Percentiles rank a stretch among this genome's conserved stretches.
Evolutionary conservation across 2,329 filamentous ascomycete species (phyloP).

Genomic region (Grosmannia clavigera): DNA sequence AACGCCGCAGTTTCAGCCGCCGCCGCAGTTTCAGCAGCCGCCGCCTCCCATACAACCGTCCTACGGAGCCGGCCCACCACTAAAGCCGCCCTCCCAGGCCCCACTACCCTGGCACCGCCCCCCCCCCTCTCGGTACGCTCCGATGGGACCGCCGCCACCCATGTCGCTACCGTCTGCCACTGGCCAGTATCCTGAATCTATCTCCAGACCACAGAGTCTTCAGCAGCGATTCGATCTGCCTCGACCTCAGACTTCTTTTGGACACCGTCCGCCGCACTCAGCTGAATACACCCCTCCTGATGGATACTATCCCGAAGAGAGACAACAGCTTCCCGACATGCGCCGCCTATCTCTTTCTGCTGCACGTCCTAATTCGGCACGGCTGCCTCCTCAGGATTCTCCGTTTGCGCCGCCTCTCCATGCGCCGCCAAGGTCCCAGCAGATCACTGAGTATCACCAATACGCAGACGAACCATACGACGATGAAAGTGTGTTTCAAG

Average conservation of each 20-base stretch:
- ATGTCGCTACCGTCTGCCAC: neutral
- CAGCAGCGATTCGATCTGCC: conserved; percentile 13
- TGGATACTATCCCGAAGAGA: conserved; percentile 28
- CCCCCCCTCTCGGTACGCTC: neutral
- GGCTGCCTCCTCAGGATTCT: conserved; percentile 18
- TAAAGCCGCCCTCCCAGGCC: neutral
- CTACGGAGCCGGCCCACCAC: neutral
- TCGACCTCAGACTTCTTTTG: conserved; percentile 27
- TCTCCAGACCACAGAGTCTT: conserved; percentile 6
- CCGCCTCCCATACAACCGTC: neutral
- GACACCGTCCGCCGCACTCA: conserved; percentile 17
- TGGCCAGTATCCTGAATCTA: neutral
- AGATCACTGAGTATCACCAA: conserved; percentile 17
- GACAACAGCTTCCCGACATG: conserved; percentile 14
- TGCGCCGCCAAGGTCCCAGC: conserved; percentile 4
- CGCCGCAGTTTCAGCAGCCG: neutral
- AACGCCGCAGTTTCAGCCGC: neutral
- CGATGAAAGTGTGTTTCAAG: conserved; percentile 23
- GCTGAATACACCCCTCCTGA: conserved; percentile 23
- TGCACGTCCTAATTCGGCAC: conserved; percentile 36
- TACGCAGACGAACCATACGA: conserved; percentile 26
- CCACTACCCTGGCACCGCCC: neutral
- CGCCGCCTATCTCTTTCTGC: conserved; percentile 33
- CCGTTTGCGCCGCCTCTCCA: conserved; percentile 18
- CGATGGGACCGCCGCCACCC: neutral